A percentile compares a stretch with the other conserved stretches of the same genome.
Evolutionary conservation across 345 rosid genomes (phyloP).

Genomic region (Dovyalis caffra): DNA sequence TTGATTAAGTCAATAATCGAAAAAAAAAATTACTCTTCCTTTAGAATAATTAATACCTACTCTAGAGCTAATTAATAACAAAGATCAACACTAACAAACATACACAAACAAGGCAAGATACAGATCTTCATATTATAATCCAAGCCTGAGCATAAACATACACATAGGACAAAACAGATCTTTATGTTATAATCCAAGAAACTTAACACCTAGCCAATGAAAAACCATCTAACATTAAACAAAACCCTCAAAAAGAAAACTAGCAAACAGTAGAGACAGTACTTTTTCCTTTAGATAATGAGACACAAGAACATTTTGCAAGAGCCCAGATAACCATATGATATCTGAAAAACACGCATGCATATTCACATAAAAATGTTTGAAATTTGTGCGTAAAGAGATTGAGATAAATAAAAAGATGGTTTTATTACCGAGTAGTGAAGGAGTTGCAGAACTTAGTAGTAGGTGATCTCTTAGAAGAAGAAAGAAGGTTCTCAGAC

Average conservation of each 20-base stretch:
- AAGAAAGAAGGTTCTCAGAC: constrained; percentile 28
- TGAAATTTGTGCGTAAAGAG: too few species aligned
- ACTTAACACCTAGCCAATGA: too few species aligned
- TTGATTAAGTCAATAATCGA: not conserved
- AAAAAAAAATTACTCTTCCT: too few species aligned
- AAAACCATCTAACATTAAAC: too few species aligned
- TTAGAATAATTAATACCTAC: not conserved
- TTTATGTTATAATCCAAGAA: not conserved
- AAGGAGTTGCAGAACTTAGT: constrained; percentile 40
- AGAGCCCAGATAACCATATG: not conserved
- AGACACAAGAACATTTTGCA: too few species aligned
- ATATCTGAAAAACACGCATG: not conserved
- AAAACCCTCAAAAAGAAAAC: too few species aligned
- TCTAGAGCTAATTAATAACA: too few species aligned
- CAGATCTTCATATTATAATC: not conserved
- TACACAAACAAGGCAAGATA: not conserved
- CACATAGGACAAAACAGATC: not conserved
- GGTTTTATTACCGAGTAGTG: constrained; percentile 48
- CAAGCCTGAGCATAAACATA: too few species aligned
- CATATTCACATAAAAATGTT: not conserved
- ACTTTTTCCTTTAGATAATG: too few species aligned
- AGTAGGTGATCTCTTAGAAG: constrained; percentile 37
- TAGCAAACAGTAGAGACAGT: too few species aligned
- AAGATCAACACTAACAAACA: too few species aligned
- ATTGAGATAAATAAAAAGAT: not conserved